Evolutionary conservation across 192 early-diverging fungal genomes (phyloP).

Genomic region (Rhizophagus clarus): DNA sequence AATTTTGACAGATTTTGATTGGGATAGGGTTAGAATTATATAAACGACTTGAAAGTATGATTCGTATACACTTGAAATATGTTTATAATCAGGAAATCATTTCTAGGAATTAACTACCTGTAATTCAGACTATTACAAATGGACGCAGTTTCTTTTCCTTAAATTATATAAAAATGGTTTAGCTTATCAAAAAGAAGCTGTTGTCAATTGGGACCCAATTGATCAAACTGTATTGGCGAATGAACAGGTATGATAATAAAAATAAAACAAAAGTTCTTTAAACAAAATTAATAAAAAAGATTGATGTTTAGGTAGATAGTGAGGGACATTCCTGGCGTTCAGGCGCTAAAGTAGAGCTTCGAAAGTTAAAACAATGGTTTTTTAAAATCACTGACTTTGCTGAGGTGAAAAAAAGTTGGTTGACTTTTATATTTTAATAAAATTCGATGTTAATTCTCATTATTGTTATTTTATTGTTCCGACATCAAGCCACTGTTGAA

Average conservation of each 20-base stretch:
- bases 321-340: constrained; percentile 89
- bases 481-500: constrained; percentile 50
- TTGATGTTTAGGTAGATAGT: constrained; percentile 67
- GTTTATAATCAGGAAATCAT: not conserved
- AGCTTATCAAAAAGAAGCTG: constrained; percentile 85
- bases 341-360: constrained; percentile 87
- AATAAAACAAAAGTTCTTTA: not conserved
- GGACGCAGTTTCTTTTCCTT: constrained; percentile 94
- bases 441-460: not conserved
- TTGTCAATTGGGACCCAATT: constrained; percentile 98
- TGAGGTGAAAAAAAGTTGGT: constrained; percentile 45
- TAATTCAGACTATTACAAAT: constrained; percentile 86
- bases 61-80: not conserved
- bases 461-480: not conserved
- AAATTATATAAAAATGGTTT: constrained; percentile 74
- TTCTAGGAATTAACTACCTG: constrained; percentile 81
- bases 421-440: not conserved
- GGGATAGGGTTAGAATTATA: constrained; percentile 65
- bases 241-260: constrained; percentile 67
- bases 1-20: constrained; percentile 86
- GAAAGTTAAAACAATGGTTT: constrained; percentile 91
- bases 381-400: constrained; percentile 85
- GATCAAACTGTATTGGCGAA: constrained; percentile 95
- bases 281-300: not conserved
- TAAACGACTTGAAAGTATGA: not conserved